Evolutionary conservation across 2,329 filamentous ascomycete genomes (phyloP).

Genomic region (Fusarium setosum): DNA sequence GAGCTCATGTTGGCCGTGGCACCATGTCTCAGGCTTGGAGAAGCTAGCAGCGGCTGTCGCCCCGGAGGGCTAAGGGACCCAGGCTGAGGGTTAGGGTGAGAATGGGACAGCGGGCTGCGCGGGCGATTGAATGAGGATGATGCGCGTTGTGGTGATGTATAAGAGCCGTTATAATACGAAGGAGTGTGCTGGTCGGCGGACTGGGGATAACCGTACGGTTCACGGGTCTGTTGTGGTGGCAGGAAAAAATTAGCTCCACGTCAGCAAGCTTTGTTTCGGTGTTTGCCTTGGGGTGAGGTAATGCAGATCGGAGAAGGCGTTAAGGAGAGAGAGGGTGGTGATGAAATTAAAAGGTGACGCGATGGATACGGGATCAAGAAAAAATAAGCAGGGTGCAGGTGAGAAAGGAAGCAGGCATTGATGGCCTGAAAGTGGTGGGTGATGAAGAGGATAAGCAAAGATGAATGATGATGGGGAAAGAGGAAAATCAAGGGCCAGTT

Average conservation of each 20-base stretch:
- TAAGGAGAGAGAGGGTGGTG: slow-evolving; percentile 31
- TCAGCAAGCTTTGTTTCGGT: slow-evolving; percentile 38
- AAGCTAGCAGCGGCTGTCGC: slow-evolving; percentile 56
- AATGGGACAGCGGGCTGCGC: slow-evolving; percentile 63
- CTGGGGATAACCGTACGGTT: slow-evolving; percentile 61
- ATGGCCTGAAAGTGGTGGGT: slow-evolving; percentile 29
- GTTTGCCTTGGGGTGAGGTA: slow-evolving; percentile 20
- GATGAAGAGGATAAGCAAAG: slow-evolving; percentile 20
- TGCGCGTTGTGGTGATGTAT: slow-evolving; percentile 61
- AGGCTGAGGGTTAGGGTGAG: slow-evolving; percentile 57
- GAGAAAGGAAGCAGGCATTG: slow-evolving; percentile 38
- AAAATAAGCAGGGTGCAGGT: slow-evolving; percentile 19
- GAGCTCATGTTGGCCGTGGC: slow-evolving; percentile 51
- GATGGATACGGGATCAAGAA: slow-evolving; percentile 17
- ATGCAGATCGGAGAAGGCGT: slow-evolving; percentile 19
- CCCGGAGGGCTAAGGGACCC: slow-evolving; percentile 58
- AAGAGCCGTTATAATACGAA: slow-evolving; percentile 62
- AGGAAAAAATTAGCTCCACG: slow-evolving; percentile 42
- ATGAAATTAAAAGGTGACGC: slow-evolving; percentile 36
- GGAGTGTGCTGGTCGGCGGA: slow-evolving; percentile 54
- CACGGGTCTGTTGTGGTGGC: slow-evolving; percentile 56
- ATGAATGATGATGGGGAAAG: slow-evolving; percentile 24
- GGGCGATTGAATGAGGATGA: slow-evolving; percentile 55
- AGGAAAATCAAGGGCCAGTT: slow-evolving; percentile 34
- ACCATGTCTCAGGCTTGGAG: slow-evolving; percentile 60